These are phyloP conservation scores for Rhizopus microsporus DNA, from an alignment of 371 early-diverging fungal genomes.

Conservation along the genomic window DNA sequence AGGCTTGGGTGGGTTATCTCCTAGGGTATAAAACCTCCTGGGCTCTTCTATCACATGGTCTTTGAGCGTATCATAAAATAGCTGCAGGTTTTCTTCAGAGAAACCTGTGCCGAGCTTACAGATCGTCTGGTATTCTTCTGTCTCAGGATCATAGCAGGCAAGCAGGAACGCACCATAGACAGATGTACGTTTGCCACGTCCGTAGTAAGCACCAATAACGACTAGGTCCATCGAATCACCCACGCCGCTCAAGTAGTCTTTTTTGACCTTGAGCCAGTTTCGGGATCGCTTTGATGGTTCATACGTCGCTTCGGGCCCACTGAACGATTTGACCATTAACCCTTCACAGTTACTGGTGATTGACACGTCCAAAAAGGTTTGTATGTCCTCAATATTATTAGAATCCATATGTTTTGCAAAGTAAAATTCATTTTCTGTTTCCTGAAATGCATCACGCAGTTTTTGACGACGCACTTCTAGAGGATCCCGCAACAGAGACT, in stretches of 20 bases:
- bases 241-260: slow-evolving; percentile 95
- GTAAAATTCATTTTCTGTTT: slow-evolving; percentile 85
- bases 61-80: slow-evolving; percentile 74
- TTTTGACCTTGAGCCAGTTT: slow-evolving; percentile 99
- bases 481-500: slow-evolving; percentile 80
- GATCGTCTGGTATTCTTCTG: slow-evolving; percentile 94
- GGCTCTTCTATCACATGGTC: slow-evolving; percentile 73
- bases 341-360: slow-evolving; percentile 97
- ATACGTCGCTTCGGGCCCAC: slow-evolving; percentile 85
- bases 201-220: slow-evolving; percentile 98
- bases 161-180: slow-evolving; percentile 97
- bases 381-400: slow-evolving; percentile 91
- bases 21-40: slow-evolving; percentile 74
- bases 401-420: slow-evolving; percentile 89
- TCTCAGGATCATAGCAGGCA: slow-evolving; percentile 96
- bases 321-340: slow-evolving; percentile 97
- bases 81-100: slow-evolving; percentile 89
- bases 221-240: slow-evolving; percentile 98
- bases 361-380: slow-evolving; percentile 90
- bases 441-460: slow-evolving; percentile 75
- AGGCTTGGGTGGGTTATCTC: slow-evolving; percentile 77
- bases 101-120: slow-evolving; percentile 99
- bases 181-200: slow-evolving; percentile 98
- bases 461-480: slow-evolving; percentile 81
- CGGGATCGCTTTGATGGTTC: slow-evolving; percentile 98